Evolutionary conservation across 192 early-diverging fungal species (phyloP).

Genomic region (Podila horticola): DNA sequence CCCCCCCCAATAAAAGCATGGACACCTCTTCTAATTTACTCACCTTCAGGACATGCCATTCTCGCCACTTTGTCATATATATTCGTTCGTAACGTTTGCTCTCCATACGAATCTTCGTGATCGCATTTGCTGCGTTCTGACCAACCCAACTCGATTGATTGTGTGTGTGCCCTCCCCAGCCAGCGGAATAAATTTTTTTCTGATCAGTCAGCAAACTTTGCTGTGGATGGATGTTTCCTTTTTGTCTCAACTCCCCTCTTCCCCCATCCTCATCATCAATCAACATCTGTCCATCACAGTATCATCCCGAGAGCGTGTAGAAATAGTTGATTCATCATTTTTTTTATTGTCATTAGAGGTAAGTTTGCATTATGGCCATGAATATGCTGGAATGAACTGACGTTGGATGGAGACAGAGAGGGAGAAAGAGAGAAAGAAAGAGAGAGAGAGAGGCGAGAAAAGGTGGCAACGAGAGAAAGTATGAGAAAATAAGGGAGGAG

Average conservation of each 20-base stretch:
- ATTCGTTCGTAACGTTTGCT: too few species aligned
- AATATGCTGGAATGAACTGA: not conserved
- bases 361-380: not conserved
- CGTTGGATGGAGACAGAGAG: not conserved
- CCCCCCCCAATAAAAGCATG: not conserved
- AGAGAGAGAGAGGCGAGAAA: not conserved
- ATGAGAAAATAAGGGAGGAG: not conserved
- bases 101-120: constrained; percentile 8
- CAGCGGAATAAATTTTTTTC: constrained; percentile 7
- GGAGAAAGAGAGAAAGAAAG: not conserved
- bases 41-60: too few species aligned
- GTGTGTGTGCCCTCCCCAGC: constrained; percentile 1
- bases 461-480: not conserved
- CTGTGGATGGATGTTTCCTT: constrained; percentile 37
- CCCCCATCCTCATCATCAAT: not conserved
- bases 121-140: constrained; percentile 22
- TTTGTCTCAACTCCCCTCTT: not conserved
- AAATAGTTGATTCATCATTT: too few species aligned
- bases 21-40: not conserved
- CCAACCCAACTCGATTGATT: not conserved
- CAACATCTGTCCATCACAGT: not conserved
- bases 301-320: not conserved
- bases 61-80: too few species aligned
- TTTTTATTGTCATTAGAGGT: too few species aligned
- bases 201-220: constrained; percentile 10